Percentiles rank a stretch among this genome's conserved stretches.
Conservation (phyloP, 2,329 filamentous ascomycete species). For the Fusarium circinatum region DNA sequence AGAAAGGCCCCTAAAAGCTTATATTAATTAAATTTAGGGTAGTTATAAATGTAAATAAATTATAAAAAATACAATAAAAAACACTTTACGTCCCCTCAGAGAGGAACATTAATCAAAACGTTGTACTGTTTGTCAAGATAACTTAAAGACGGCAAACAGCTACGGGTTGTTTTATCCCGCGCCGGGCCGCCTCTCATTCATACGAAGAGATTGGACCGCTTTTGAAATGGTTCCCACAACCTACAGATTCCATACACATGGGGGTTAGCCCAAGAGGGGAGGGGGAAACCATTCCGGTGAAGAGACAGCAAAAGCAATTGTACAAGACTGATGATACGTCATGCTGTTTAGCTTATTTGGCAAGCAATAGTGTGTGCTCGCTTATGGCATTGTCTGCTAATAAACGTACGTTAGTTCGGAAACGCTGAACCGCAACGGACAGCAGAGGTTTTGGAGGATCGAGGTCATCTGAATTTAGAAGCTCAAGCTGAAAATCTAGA, state of each 20-base stretch:
- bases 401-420: not conserved
- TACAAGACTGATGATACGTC: conserved; percentile 19
- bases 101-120: not conserved
- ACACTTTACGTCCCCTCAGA: too few species aligned
- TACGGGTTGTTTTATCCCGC: conserved; percentile 21
- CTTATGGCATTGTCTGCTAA: conserved; percentile 1
- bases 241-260: not conserved
- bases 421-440: conserved; percentile 5
- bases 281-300: conserved; percentile 5
- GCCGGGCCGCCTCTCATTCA: conserved; percentile 23
- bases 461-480: not conserved
- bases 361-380: conserved; percentile 7
- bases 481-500: conserved; percentile 14
- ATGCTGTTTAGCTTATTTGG: conserved; percentile 14
- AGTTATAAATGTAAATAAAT: too few species aligned
- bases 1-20: too few species aligned
- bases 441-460: not conserved
- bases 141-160: not conserved
- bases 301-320: conserved; percentile 40
- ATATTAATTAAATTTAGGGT: too few species aligned
- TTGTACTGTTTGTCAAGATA: not conserved
- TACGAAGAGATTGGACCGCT: conserved; percentile 11
- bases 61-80: too few species aligned
- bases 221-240: not conserved
- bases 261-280: conserved; percentile 4